Base-by-base conservation (phyloP, 306 rosid genomes). In the Notholithocarpus densiflorus region DNA sequence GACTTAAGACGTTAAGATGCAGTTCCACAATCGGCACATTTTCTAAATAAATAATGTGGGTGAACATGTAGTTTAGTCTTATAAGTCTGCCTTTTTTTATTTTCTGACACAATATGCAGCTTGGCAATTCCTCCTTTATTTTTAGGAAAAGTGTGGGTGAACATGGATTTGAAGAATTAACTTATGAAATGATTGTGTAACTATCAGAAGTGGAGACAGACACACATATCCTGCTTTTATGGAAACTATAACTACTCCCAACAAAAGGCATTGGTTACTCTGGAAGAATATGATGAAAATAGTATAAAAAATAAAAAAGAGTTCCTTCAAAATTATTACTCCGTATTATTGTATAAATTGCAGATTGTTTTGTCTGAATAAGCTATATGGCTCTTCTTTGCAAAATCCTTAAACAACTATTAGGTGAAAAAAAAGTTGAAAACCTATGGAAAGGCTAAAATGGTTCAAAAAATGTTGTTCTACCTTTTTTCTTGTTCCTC, bases 1-100 rank as follows among this genome's bases (percentile, higher is more conserved):
- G 52, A 53, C 65, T 77, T 75, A 60, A 64, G 72, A 45, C 64
- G 19, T 77, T 75, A 60, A 64, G 72, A 45, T 76, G 32, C 66
- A 78, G 29, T 69, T 57, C 40, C 71, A 53, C 82, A 65, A 29
- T 57, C 48, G 32, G 18, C 31, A 62, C 64, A 31, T 27, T 27
- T 62, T 79, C 70, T 79, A 48, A 48, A 34, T 66, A 34, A 15
- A 31, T 43, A 32, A 15, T 15, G 19, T 40, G 11, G 74, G 68
- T 32, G 34, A 20, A 24, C 37, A 61, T 1, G 10, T 31, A 12
- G 23, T 65, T 20, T 11, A 21, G 24, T 6, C 32, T 65, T 54
- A 29, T 60, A 34, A 32, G 29, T 72, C 73, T 56, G 26, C 14
- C 26, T 40, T 19, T 68, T 66, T 10, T 1, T 5, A 13, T 40